Evolutionary conservation across 139 green algal genomes (phyloP), one percentile per base, ranked within the genome.

Genomic region (Astrephomene gubernaculifera): DNA sequence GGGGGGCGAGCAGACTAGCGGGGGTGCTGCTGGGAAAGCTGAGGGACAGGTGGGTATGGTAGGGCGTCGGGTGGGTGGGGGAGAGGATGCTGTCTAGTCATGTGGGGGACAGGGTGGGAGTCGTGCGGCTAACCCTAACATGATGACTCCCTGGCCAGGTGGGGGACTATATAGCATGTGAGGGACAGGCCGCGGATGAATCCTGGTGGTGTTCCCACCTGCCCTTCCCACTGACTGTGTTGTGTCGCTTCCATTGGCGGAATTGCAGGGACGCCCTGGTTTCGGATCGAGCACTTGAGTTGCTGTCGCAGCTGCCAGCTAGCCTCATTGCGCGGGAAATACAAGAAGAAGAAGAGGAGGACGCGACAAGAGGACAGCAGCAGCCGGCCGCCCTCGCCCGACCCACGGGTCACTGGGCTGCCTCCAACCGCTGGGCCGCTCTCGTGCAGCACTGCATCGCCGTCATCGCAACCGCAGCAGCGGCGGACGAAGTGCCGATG

Each of bases 211-310:
- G n/a, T n/a, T n/a, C n/a, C n/a, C n/a, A n/a, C n/a, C n/a, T n/a
- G n/a, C n/a, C n/a, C n/a, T n/a, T n/a, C n/a, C n/a, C n/a, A n/a
- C n/a, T n/a, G n/a, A n/a, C n/a, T n/a, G n/a, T n/a, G n/a, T n/a
- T n/a, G n/a, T n/a, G n/a, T n/a, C n/a, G n/a, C n/a, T n/a, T n/a
- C n/a, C n/a, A n/a, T n/a, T n/a, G n/a, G n/a, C n/a, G n/a, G n/a
- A n/a, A n/a, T 21, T 52, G 2, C 35, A 81, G 72, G 72, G 72
- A 81, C 33, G 72, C 72, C 22, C 33, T 68, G 33, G 45, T 81
- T 14, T 68, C 72, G 33, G 72, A 68, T 21, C 72, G 33, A 4
- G 72, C 72, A 33, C 9, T 68, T 49, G 49, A 64, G 52, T 52
- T 81, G 35, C 33, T 81, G 72, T 49, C 57, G 52, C 72, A 81